These are phyloP conservation scores for Angophora floribunda DNA, from an alignment of 345 rosid genomes.

Conservation along the genomic window DNA sequence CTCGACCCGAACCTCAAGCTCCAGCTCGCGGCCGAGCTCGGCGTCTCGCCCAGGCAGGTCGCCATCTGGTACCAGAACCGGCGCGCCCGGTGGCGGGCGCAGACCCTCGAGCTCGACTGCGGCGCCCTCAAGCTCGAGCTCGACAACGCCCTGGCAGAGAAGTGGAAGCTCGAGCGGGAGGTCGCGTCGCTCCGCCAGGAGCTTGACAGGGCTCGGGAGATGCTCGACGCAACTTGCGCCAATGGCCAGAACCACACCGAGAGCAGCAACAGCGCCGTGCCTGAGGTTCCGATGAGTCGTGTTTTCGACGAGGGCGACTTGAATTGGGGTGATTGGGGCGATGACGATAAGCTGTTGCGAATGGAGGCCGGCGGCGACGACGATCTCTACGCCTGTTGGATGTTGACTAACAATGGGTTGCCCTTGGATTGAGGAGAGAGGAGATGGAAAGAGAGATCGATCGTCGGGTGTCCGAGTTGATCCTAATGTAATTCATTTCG, in stretches of 20 bases:
- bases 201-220: slow-evolving; percentile 37
- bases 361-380: slow-evolving; percentile 7
- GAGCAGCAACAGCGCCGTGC: not conserved
- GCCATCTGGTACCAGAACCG: slow-evolving; percentile 97
- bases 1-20: slow-evolving; percentile 67
- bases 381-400: slow-evolving; percentile 62
- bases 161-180: slow-evolving; percentile 49
- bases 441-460: not conserved
- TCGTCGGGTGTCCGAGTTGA: not conserved
- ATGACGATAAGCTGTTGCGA: slow-evolving; percentile 22
- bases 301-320: not conserved
- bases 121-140: slow-evolving; percentile 43
- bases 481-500: not conserved
- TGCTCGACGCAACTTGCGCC: slow-evolving; percentile 14
- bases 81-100: slow-evolving; percentile 87
- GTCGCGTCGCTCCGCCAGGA: slow-evolving; percentile 58
- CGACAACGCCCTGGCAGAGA: slow-evolving; percentile 44
- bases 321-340: not conserved
- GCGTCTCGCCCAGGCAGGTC: slow-evolving; percentile 71
- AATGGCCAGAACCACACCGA: not conserved
- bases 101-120: slow-evolving; percentile 57
- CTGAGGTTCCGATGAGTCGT: not conserved
- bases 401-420: slow-evolving; percentile 28
- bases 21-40: slow-evolving; percentile 54
- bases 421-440: slow-evolving; percentile 25